Base-by-base conservation (phyloP, 1,284 basidiomycete genomes). In the Rhodotorula sp. region DNA sequence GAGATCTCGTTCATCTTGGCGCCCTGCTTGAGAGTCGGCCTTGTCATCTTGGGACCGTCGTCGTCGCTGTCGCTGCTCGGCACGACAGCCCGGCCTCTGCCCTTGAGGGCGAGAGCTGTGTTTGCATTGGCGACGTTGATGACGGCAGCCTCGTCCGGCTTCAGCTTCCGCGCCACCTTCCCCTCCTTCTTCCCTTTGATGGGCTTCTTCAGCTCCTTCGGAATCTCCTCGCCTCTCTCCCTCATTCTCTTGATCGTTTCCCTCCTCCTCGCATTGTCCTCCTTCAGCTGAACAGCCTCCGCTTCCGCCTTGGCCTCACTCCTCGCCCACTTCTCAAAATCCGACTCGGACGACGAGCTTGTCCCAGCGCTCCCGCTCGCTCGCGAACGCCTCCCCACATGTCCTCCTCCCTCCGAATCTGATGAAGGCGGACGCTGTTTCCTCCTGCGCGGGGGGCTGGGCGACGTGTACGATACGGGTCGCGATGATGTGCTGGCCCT, bases 81-180 rank as follows among this genome's bases (percentile, higher is more conserved):
- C 22, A 47, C 53, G 4, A 24, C 48, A 24, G 52, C 51, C 62
- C 39, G 46, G 10, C 58, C 51, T 34, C 53, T 59, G 19, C 52
- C 60, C 27, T 59, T 56, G 27, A 20, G 4, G 7, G 20, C 27
- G 27, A 32, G 22, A 44, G 56, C 19, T 15, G 17, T 7, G 5
- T 32, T 48, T 6, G 34, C 46, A 13, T 13, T 46, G 19, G 48
- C 32, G 6, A 46, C 19, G n/a, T 22, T 10, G 11, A 64, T 0
- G 20, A 68, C 59, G 4, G 67, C 67, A 13, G 29, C 20, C 47
- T 49, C 59, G 27, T 68, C 72, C 27, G 32, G 36, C 55, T 46
- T 51, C 15, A 39, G 20, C 32, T 56, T 32, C 11, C 51, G n/a
- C 20, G 39, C 62, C 46, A 53, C 46, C 10, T 51, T 52, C 36